Evolutionary conservation across 805 yeast species (phyloP).

Genomic region (Maudiozyma saulgeensis): DNA sequence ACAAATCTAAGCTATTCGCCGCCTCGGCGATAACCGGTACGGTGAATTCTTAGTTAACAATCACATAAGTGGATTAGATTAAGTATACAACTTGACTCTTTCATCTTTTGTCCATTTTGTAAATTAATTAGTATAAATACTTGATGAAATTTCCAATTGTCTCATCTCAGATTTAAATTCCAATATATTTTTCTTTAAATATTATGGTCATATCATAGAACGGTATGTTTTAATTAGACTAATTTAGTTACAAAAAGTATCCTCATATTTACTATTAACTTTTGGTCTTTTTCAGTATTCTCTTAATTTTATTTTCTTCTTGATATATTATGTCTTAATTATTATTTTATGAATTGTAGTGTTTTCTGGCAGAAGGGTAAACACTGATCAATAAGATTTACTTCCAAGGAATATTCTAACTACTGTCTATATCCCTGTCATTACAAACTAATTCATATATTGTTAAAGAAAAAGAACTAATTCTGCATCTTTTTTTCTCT

Average conservation of each 20-base stretch:
- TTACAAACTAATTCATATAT: no score
- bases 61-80: no score
- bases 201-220: constrained; percentile 2
- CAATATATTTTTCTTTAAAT: not conserved
- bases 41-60: no score
- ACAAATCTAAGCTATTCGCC: not conserved
- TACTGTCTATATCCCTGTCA: no score
- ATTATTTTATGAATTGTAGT: not conserved
- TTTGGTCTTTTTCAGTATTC: not conserved
- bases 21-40: no score
- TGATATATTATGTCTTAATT: not conserved
- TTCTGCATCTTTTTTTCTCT: no score
- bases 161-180: not conserved
- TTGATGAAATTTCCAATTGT: constrained; percentile 3
- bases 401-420: no score
- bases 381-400: no score
- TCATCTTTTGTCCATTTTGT: not conserved
- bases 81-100: no score
- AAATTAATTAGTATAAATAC: constrained; percentile 11
- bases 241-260: constrained; percentile 1
- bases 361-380: not conserved
- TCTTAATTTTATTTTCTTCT: not conserved
- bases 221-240: constrained; percentile 13
- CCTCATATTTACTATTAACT: not conserved
- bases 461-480: no score